Evolutionary conservation across 139 green algal genomes (phyloP).

Genomic region (Picochlorum sp.): DNA sequence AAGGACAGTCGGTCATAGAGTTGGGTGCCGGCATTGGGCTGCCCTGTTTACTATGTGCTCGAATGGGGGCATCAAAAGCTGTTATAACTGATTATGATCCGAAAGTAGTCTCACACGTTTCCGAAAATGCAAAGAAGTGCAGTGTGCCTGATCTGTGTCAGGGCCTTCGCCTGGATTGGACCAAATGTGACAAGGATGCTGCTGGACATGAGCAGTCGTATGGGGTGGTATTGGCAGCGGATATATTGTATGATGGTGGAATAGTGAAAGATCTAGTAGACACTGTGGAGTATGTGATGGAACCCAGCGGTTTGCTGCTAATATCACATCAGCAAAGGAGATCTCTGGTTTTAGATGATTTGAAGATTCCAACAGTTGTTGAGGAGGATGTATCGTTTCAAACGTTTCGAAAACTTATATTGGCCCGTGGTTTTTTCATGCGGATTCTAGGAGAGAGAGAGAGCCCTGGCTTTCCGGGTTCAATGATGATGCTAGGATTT

Average conservation of each 20-base stretch:
- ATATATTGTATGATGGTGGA: not conserved
- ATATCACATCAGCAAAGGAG: slow-evolving; percentile 2
- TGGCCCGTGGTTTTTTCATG: not conserved
- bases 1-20: not conserved
- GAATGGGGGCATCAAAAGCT: not conserved
- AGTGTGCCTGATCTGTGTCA: not conserved
- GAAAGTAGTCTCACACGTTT: not conserved
- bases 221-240: not conserved
- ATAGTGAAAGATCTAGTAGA: not conserved
- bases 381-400: not conserved
- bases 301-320: not conserved
- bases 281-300: not conserved
- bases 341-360: not conserved
- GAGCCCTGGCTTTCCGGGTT: not conserved
- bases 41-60: not conserved
- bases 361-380: not conserved
- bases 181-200: not conserved
- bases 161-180: slow-evolving; percentile 3
- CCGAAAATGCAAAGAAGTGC: not conserved
- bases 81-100: slow-evolving; percentile 5
- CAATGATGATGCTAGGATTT: not conserved
- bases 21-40: slow-evolving; percentile 2
- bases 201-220: not conserved
- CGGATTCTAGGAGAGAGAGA: not conserved
- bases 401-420: not conserved